Evolutionary conservation across 1,284 basidiomycete genomes (phyloP), one percentile per base, ranked within the genome.

Genomic region (Tetrapyrgos nigripes): DNA sequence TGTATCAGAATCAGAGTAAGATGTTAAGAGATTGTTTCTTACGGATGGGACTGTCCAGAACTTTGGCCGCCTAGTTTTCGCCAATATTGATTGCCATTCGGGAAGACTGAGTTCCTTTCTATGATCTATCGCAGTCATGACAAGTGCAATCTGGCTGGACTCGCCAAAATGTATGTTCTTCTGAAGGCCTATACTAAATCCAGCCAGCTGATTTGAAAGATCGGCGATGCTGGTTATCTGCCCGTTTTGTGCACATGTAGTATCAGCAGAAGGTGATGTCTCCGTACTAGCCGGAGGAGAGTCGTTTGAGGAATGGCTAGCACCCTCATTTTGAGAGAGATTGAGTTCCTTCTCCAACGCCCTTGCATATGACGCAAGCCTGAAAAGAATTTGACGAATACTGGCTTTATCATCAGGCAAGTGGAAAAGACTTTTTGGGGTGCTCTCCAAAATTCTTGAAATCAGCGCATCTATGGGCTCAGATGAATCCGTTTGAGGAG

Each of bases 321-420:
- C 4, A 21, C 28, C 8, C 31, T 23, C 46, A 45, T 35, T 23
- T 55, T 53, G n/a, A 35, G 54, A 17, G 27, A 21, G 33, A 6
- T 59, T 54, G 9, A 65, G 35, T 52, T 65, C 62, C 47, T 57
- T 53, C 26, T 65, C 64, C 5, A 65, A 37, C 13, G 19, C 50
- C 29, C 53, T 53, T 3, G 62, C 62, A 47, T 63, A 62, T 26
- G 57, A 55, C 1, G 64, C 60, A 29, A 65, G 49, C 29, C 59
- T 54, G 19, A 62, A 50, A 19, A 65, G 35, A 10, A 60, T 57
- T 10, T 53, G 33, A 33, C 60, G 27, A 14, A 63, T 29, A 23
- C 46, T 27, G 19, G 54, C 55, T 2, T 58, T n/a, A 9, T 61
- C 62, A 44, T 60, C 40, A 10, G 64, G 64, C 14, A 53, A n/a